Percentiles rank a stretch among this genome's conserved stretches.
phyloP scores from a whole-genome alignment of 192 early-diverging fungal species.

The Podila horticola region DNA sequence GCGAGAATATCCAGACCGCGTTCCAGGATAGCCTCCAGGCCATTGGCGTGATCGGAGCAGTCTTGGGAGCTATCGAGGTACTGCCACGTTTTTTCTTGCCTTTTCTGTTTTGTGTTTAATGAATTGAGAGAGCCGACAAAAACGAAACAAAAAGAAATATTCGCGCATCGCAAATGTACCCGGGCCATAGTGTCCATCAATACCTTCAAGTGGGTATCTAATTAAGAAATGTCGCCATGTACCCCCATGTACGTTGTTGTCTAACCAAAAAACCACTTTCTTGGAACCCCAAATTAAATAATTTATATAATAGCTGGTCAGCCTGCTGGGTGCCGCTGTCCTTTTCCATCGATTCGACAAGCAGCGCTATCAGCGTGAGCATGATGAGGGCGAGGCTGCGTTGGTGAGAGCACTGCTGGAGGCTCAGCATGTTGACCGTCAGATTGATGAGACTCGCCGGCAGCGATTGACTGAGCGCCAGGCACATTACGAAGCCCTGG shows the following conservation, averaged over 20 bases:
- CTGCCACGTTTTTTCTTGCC: neutral
- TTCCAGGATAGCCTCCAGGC: conserved; percentile 52
- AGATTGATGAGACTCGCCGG: conserved; percentile 35
- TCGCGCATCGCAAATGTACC: no score
- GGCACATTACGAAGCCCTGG: conserved; percentile 17
- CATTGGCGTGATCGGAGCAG: conserved; percentile 50
- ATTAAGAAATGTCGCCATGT: neutral
- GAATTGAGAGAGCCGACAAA: neutral
- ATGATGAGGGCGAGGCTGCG: conserved; percentile 18
- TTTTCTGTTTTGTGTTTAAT: neutral
- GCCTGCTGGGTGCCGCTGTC: conserved; percentile 37
- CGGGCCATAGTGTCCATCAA: no score
- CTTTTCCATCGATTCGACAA: conserved; percentile 47
- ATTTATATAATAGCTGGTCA: conserved; percentile 23
- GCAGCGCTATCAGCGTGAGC: conserved; percentile 23
- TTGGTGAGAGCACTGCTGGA: conserved; percentile 38
- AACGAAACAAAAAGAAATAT: no score
- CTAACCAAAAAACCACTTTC: neutral
- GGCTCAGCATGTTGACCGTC: conserved; percentile 28
- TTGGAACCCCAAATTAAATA: neutral
- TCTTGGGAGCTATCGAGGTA: conserved; percentile 54
- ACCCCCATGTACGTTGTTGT: neutral
- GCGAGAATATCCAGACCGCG: conserved; percentile 46
- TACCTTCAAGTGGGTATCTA: neutral
- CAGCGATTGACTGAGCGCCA: conserved; percentile 14